These are phyloP conservation scores for Aspergillus incahuasiensis DNA, from an alignment of 495 filamentous ascomycete species.

Conservation along the genomic window DNA sequence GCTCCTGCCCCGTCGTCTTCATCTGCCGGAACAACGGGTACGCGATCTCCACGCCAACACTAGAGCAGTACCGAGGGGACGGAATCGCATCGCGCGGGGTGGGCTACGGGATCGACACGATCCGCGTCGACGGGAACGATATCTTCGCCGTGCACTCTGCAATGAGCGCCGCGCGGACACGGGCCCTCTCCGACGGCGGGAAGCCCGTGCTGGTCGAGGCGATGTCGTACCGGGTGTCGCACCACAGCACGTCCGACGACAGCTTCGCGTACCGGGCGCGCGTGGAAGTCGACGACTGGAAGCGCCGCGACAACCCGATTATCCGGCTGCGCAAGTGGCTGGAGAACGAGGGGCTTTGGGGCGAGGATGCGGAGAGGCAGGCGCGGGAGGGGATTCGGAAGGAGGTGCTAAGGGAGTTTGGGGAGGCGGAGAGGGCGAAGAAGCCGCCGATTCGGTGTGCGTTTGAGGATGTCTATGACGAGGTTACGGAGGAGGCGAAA, in stretches of 20 bases:
- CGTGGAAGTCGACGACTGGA: conserved; percentile 98
- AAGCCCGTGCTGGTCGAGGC: conserved; percentile 85
- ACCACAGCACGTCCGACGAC: conserved; percentile 98
- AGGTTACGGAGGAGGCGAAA: conserved; percentile 74
- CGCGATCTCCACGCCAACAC: conserved; percentile 88
- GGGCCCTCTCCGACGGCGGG: conserved; percentile 74
- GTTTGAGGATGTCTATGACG: conserved; percentile 85
- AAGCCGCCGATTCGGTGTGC: conserved; percentile 73
- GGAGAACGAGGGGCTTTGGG: conserved; percentile 74
- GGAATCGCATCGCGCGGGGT: conserved; percentile 93
- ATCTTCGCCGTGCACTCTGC: conserved; percentile 90
- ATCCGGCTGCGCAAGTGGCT: conserved; percentile 88
- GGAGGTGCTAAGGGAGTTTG: conserved; percentile 78
- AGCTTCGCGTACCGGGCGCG: conserved; percentile 92
- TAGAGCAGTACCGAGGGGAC: conserved; percentile 96
- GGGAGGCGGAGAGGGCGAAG: conserved; percentile 82
- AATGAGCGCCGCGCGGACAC: conserved; percentile 68
- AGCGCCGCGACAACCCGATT: conserved; percentile 90
- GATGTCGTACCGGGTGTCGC: conserved; percentile 95
- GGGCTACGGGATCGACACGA: conserved; percentile 95
- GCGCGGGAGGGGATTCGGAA: conserved; percentile 61
- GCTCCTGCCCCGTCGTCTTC: conserved; percentile 87
- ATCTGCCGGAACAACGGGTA: conserved; percentile 97
- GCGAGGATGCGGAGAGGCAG: conserved; percentile 76
- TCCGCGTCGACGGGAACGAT: conserved; percentile 95